Evolutionary conservation across 345 rosid genomes (phyloP).

Genomic region (Hevea brasiliensis): DNA sequence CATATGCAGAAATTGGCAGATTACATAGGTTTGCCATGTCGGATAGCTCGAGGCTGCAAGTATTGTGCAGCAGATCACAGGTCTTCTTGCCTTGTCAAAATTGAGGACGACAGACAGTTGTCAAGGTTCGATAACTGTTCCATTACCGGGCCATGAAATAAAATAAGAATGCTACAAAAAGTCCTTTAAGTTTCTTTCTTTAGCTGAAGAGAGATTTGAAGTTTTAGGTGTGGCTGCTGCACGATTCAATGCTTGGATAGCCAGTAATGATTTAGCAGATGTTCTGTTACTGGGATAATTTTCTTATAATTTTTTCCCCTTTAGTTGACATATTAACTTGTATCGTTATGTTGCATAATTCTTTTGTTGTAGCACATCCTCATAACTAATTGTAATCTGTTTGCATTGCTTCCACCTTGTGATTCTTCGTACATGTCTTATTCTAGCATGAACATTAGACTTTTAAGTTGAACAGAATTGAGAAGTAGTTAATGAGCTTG

Average conservation of each 20-base stretch:
- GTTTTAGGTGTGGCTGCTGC: neutral
- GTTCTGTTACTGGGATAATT: neutral
- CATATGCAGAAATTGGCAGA: conserved; percentile 90
- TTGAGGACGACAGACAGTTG: conserved; percentile 66
- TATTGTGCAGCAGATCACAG: conserved; percentile 78
- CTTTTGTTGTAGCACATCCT: neutral
- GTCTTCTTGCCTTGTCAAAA: conserved; percentile 92
- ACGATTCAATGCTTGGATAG: neutral
- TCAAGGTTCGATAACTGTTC: conserved; percentile 49
- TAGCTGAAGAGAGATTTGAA: neutral
- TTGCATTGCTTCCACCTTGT: neutral
- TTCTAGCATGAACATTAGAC: no score
- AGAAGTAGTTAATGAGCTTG: neutral
- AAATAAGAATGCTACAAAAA: neutral
- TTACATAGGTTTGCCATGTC: conserved; percentile 88
- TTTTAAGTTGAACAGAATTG: neutral
- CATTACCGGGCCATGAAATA: neutral
- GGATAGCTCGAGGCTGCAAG: conserved; percentile 95
- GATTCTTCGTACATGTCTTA: neutral
- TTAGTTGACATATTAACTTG: neutral
- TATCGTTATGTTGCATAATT: neutral
- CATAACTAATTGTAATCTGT: neutral
- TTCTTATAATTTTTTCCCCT: neutral
- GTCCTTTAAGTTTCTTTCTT: neutral
- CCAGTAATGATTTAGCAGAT: neutral